Evolutionary conservation across 176 grass and related monocot species (phyloP), one percentile per base, ranked within the genome.

Genomic region (Oryza glumipatula): DNA sequence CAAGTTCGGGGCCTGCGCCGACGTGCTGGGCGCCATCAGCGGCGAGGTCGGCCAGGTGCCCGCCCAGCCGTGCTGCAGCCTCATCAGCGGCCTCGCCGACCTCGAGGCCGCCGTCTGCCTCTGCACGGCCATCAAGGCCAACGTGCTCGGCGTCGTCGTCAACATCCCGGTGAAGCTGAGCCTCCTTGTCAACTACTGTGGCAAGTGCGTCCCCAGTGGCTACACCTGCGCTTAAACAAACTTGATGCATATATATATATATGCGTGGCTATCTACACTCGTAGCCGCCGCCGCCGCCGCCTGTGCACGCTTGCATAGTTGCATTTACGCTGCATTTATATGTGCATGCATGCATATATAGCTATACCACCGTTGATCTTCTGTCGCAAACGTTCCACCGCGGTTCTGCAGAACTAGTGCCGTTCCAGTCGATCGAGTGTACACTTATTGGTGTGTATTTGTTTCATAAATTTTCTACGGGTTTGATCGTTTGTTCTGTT

Each of bases 181-280:
- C 85, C 74, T 80, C 90, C 82, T 92, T 23, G 19, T 92, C 70
- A 95, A 95, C 85, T 92, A 95, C 66, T 95, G 93, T 28, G 90
- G 93, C 82, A 95, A 86, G 71, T 86, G 83, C 68, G 78, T 78
- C 65, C 90, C 90, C 21, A 72, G 82, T 60, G 88, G 86, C 26
- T 92, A 83, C 80, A 77, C 70, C 6, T 92, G 90, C 35, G 22
- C 79, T 49, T 85, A 83, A 80, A 19, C 56, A 60, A 21, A 61
- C 56, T 9, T 80, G 17, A 56, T 11, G 1, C 1, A 13, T 32
- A 32, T 2, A 30, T n/a, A 28, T 1, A 1, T 32, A 32, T 32
- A 32, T 19, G 8, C 36, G 39, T 41, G 39, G 39, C 39, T 30
- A 67, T 49, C 60, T 17, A 72, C 36, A 10, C 66, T 48, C 23